A percentile compares a stretch with the other conserved stretches of the same genome.
Conservation (phyloP, 106 monocot genomes). For the Phalaenopsis aphrodite region DNA sequence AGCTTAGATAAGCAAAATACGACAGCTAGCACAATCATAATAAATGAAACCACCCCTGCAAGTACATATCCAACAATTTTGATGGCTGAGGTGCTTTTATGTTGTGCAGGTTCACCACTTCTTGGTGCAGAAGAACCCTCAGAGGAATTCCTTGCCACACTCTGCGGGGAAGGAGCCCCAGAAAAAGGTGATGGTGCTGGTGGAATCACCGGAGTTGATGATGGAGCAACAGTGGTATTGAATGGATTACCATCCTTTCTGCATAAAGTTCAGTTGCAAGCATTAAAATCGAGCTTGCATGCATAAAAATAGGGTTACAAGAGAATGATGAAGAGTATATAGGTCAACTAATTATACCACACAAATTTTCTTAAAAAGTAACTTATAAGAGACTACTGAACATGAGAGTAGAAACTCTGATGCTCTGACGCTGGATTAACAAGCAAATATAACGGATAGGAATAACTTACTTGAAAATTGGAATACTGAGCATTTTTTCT, state of each 20-base stretch:
- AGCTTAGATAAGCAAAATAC: constrained; percentile 58
- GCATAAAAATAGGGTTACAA: background rate
- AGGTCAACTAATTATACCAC: background rate
- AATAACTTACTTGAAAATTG: constrained; percentile 63
- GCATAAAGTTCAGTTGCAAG: constrained; percentile 19
- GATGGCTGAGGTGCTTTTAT: constrained; percentile 32
- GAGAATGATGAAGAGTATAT: background rate
- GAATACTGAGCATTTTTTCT: constrained; percentile 50
- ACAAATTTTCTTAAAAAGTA: background rate
- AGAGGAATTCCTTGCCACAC: constrained; percentile 26
- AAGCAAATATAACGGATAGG: background rate
- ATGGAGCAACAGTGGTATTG: constrained; percentile 65
- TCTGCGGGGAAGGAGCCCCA: constrained; percentile 27
- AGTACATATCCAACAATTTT: constrained; percentile 58
- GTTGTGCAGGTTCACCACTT: constrained; percentile 10
- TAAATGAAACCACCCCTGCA: constrained; percentile 41
- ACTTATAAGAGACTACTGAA: background rate
- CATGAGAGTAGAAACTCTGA: background rate
- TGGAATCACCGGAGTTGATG: constrained; percentile 17
- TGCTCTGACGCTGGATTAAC: background rate
- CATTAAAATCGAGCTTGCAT: background rate
- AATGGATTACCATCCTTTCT: constrained; percentile 96
- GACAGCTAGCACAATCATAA: constrained; percentile 43
- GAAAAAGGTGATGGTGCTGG: constrained; percentile 29
- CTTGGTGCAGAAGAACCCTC: constrained; percentile 21